Evolutionary conservation across 495 filamentous ascomycete species (phyloP), one percentile per base, ranked within the genome.

Genomic region (Hyphodiscus hymeniophilus): DNA sequence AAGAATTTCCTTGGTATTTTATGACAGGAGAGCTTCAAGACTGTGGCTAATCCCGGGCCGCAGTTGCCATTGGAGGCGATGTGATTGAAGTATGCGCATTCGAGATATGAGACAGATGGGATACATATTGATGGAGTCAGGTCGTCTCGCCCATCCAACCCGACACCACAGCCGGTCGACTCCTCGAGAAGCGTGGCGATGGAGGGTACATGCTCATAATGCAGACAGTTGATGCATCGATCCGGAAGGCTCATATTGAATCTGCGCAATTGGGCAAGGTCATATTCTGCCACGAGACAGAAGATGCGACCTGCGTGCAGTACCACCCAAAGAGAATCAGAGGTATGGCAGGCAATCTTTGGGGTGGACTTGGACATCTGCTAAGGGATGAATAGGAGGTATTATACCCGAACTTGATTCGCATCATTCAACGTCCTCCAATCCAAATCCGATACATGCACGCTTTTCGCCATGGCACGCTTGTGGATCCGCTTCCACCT

Each of bases 121-220:
- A 28, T 28, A 28, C 10, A 10, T 28, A 10, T 28, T 28, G 26
- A 28, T 28, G 21, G 28, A 18, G 18, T 8, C 33, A 47, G 49
- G 45, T 56, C 32, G 48, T 52, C 34, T 52, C 48, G 3, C 48
- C 48, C 6, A 23, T 49, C 39, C 26, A 44, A 30, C 21, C 39
- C 1, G 24, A 46, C 28, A 48, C 44, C 2, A 32, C 54, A 20
- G 54, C 44, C 31, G 42, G 35, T 11, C n/a, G 54, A 36, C 54
- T 52, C 34, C 54, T 56, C 38, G 22, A 30, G 0, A 51, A 46
- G 30, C 48, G 40, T 2, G 54, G 48, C 3, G 54, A 56, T 33
- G 48, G 54, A 20, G 54, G 54, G 0, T 56, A 56, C 31, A 56
- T 56, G 54, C 36, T 56, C 18, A 52, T 56, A 22, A 56, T 56